Evolutionary conservation across 1,139 yeast species (phyloP), one percentile per base, ranked within the genome.

Genomic region (Taphrina flavorubra): DNA sequence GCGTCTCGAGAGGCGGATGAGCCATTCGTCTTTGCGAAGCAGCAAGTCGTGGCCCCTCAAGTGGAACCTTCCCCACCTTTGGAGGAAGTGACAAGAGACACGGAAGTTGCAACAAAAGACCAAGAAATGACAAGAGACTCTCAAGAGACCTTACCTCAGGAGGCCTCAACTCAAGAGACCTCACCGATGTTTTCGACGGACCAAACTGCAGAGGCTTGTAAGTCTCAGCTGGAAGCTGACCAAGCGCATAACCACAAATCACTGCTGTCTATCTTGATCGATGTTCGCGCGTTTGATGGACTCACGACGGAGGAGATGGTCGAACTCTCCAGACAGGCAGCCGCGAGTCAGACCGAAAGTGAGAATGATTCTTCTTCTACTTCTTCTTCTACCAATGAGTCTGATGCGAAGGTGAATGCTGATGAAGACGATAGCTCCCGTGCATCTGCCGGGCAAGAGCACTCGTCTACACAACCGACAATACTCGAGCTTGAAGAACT

Each of bases 1-100:
- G 47, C 47, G n/a, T 13, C 47, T 6, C 53, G 7, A 49, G 53
- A 49, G 36, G 53, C 53, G 11, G 36, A 49, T 20, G 53, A 49
- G 13, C 36, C 53, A 10, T 49, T 49, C 36, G 53, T 49, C n/a
- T 49, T 49, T n/a, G 36, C 53, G n/a, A 44, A 44, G 18, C 18
- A 44, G 47, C 47, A 44, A n/a, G 47, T 16, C 47, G 18, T 7
- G 18, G 2, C 8, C 6, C n/a, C 8, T 44, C 47, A 2, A n/a
- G n/a, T 7, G 4, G 18, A 10, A 1, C 4, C 8, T 16, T n/a
- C 18, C 13, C 2, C n/a, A 14, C n/a, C 18, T 2, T 14, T 13
- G 18, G 18, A 14, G 18, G n/a, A 44, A 14, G n/a, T 13, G 8
- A n/a, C 18, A 18, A 2, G 13, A 14, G 47, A 13, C n/a, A 44